Conservation (phyloP, 169 alveolate genomes). For the Cryptosporidium ubiquitum region DNA sequence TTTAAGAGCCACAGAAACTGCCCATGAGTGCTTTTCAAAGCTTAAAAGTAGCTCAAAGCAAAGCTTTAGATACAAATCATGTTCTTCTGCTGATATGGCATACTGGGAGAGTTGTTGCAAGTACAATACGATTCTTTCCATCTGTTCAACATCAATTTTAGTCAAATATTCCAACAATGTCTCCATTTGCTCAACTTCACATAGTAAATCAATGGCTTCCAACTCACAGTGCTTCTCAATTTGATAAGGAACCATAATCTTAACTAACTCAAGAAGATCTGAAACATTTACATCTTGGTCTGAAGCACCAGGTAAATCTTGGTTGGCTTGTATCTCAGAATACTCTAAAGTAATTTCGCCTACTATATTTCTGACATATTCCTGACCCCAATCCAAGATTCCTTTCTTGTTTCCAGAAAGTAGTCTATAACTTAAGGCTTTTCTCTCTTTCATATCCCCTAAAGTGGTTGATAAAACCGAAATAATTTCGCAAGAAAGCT, state of each 20-base stretch:
- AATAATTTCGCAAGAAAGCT: slow-evolving; percentile 75
- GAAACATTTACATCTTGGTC: slow-evolving; percentile 55
- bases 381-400: slow-evolving; percentile 80
- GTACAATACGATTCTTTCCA: slow-evolving; percentile 81
- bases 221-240: slow-evolving; percentile 86
- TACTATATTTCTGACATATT: slow-evolving; percentile 76
- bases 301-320: slow-evolving; percentile 53
- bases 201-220: slow-evolving; percentile 86
- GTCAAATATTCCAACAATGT: slow-evolving; percentile 75
- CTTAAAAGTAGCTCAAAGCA: slow-evolving; percentile 76
- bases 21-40: slow-evolving; percentile 58
- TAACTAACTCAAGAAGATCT: slow-evolving; percentile 79
- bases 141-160: slow-evolving; percentile 80
- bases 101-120: slow-evolving; percentile 79
- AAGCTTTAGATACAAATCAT: slow-evolving; percentile 71
- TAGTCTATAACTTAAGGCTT: slow-evolving; percentile 66
- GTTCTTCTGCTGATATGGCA: slow-evolving; percentile 81
- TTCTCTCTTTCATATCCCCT: slow-evolving; percentile 75
- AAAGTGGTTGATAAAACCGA: slow-evolving; percentile 76
- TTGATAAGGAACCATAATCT: slow-evolving; percentile 85
- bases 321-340: slow-evolving; percentile 67
- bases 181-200: slow-evolving; percentile 85
- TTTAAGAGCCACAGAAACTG: slow-evolving; percentile 33
- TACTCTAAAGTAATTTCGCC: slow-evolving; percentile 78
- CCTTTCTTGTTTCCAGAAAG: slow-evolving; percentile 74